Evolutionary conservation across 805 yeast genomes (phyloP), one percentile per base, ranked within the genome.

Genomic region (Ogataea ganodermae): DNA sequence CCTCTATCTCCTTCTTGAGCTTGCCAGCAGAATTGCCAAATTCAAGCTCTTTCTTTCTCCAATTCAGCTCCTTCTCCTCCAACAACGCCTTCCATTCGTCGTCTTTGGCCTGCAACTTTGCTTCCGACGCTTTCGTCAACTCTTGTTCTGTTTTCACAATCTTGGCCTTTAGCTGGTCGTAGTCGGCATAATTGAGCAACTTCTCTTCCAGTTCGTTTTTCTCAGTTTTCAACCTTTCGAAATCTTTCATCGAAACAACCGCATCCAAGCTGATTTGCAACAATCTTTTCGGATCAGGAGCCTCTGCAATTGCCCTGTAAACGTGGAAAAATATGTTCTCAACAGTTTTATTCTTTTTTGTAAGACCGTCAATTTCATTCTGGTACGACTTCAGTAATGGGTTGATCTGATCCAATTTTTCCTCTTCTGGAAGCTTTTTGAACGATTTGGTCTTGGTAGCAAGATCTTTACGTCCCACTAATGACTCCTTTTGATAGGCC

Each of bases 251-350:
- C 3, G 62, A 51, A 3, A 75, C 65, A 6, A 85, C 79, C 4
- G 88, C 78, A 42, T 83, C 88, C 22, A 86, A 62, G 1, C 91
- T 80, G 31, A 81, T 76, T 56, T 86, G 86, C 48, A 92, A 69
- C 35, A 91, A 66, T 4, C 96, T 95, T 51, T 77, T 80, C 1
- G 98, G 98, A 68, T 92, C 97, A 0, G 97, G 97, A 0, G 95
- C 91, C 63, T 91, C 96, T 4, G 90, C 88, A 4, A 92, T 69
- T 13, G 81, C 73, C 46, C 88, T 73, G 69, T 92, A 92, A 18
- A 88, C 73, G 16, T 83, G 81, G 62, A 90, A 79, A 59, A 94
- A 85, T 24, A 82, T 75, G 31, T 76, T 72, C 60, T 94, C 98
- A 1, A 87, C 80, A 37, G 66, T 72, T 61, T 91, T 89, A 45